These are phyloP conservation scores for Coemansia umbellata DNA, from an alignment of 192 early-diverging fungal species.

Conservation along the genomic window DNA sequence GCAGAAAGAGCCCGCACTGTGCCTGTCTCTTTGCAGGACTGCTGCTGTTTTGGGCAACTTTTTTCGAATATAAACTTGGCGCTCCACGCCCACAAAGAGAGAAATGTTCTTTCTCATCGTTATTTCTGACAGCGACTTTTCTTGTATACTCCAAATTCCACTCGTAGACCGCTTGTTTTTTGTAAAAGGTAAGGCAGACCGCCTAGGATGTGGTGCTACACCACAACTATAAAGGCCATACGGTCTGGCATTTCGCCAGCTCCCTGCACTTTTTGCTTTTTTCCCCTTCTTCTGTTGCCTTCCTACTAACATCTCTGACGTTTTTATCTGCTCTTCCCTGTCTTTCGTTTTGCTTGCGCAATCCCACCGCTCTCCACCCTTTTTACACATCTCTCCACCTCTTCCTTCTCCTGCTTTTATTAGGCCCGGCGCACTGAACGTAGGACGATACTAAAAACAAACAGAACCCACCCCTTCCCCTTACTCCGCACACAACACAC, in stretches of 20 bases:
- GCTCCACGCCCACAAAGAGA: conserved; percentile 24
- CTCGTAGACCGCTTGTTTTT: conserved; percentile 38
- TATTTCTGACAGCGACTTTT: conserved; percentile 44
- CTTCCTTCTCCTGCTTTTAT: conserved; percentile 3
- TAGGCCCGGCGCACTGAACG: conserved; percentile 50
- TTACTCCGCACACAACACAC: conserved; percentile 24
- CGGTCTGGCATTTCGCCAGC: conserved; percentile 17
- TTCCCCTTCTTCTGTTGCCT: conserved; percentile 6
- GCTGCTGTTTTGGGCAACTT: conserved; percentile 24
- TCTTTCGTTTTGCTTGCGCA: too few species aligned
- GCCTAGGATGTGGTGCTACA: background rate
- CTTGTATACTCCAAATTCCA: conserved; percentile 7
- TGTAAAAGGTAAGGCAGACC: conserved; percentile 19
- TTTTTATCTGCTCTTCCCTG: background rate
- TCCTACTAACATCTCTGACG: background rate
- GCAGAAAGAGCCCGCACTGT: conserved; percentile 9
- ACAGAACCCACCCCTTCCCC: conserved; percentile 6
- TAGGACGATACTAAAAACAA: conserved; percentile 34
- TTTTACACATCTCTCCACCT: conserved; percentile 8
- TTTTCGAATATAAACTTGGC: conserved; percentile 34
- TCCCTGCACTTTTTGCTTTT: background rate
- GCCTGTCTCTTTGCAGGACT: conserved; percentile 8
- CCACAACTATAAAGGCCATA: conserved; percentile 15
- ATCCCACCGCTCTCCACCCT: background rate
- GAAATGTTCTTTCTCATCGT: conserved; percentile 28